A percentile compares a stretch with the other conserved stretches of the same genome.
These are phyloP conservation scores for Cyclocybe aegerita DNA, from an alignment of 768 basidiomycete genomes.

Conservation along the genomic window DNA sequence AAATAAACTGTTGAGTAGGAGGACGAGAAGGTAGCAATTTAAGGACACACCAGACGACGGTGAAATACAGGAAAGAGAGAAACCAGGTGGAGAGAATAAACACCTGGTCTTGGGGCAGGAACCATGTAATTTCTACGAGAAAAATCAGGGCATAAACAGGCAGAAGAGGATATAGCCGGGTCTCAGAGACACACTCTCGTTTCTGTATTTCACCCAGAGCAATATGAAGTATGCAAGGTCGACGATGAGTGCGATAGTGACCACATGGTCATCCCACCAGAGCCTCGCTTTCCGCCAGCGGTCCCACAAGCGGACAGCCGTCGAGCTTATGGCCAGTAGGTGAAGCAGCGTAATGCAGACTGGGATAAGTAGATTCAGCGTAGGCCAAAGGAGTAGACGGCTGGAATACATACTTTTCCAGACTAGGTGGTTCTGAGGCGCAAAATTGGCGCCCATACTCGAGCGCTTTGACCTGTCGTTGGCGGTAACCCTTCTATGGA, in stretches of 20 bases:
- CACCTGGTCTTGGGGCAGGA: neutral
- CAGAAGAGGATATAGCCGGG: neutral
- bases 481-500: no score
- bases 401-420: constrained; percentile 12
- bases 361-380: neutral
- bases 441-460: neutral
- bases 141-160: neutral
- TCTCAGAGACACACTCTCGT: constrained; percentile 3
- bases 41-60: constrained; percentile 6
- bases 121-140: neutral
- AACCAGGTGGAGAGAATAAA: constrained; percentile 9
- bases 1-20: neutral
- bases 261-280: constrained; percentile 27
- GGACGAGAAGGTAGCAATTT: neutral
- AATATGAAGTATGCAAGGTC: constrained; percentile 10
- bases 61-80: constrained; percentile 1
- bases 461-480: neutral
- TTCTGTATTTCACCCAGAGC: constrained; percentile 11
- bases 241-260: constrained; percentile 8
- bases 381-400: neutral
- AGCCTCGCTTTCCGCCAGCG: constrained; percentile 12
- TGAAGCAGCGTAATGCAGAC: constrained; percentile 16
- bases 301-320: constrained; percentile 14
- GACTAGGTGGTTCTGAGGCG: constrained; percentile 5
- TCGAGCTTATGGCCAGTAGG: constrained; percentile 11